phyloP scores from a whole-genome alignment of 2,329 filamentous ascomycete genomes.

The Massarina eburnea region DNA sequence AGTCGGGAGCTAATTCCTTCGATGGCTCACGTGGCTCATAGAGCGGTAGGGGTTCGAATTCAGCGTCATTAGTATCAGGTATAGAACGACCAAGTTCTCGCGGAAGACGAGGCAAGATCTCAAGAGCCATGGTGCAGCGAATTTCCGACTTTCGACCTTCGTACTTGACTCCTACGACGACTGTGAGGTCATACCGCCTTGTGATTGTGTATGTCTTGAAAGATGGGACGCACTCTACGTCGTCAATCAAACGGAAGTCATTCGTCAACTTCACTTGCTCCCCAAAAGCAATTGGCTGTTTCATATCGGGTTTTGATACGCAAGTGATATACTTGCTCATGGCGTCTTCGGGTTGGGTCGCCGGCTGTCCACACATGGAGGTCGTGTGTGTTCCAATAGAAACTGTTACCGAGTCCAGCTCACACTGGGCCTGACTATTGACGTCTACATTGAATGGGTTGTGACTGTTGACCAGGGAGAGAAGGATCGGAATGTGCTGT shows the following conservation, averaged over 20 bases:
- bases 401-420: constrained; percentile 29
- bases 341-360: constrained; percentile 30
- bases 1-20: constrained; percentile 34
- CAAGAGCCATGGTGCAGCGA: constrained; percentile 26
- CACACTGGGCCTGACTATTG: constrained; percentile 23
- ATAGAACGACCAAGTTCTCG: constrained; percentile 7
- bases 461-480: constrained; percentile 26
- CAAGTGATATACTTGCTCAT: constrained; percentile 35
- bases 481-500: constrained; percentile 33
- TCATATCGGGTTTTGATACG: constrained; percentile 28
- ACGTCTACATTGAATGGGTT: constrained; percentile 6
- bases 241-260: constrained; percentile 37
- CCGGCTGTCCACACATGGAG: constrained; percentile 27
- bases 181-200: constrained; percentile 29
- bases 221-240: constrained; percentile 35
- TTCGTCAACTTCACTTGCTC: constrained; percentile 22
- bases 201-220: constrained; percentile 40
- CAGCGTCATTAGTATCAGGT: constrained; percentile 20
- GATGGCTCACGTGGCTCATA: constrained; percentile 31
- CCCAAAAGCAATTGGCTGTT: constrained; percentile 23
- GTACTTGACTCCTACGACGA: constrained; percentile 31
- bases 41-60: constrained; percentile 32
- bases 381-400: constrained; percentile 37
- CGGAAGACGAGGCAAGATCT: constrained; percentile 32
- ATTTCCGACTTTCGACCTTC: constrained; percentile 29